Base-by-base conservation (phyloP, 2,329 filamentous ascomycete genomes). In the Diaporthe capsici region DNA sequence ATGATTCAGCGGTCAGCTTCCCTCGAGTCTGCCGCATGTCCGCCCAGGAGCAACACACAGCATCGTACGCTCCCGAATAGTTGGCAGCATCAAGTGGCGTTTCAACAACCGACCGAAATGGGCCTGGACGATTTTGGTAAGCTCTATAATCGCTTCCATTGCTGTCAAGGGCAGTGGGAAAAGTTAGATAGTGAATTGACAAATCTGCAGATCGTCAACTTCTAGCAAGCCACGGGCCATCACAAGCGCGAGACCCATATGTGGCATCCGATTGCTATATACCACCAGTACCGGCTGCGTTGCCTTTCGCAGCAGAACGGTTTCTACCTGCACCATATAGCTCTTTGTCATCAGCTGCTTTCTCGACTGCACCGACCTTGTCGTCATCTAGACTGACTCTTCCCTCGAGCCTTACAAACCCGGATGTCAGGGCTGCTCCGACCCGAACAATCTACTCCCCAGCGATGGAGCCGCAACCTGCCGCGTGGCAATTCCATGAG, bases 171-270 rank as follows among this genome's bases (percentile, higher is more conserved):
- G 7, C 17, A 15, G 8, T 28, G 2, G 8, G 15, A 4, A 4
- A 2, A 12, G 15, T 28, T 3, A 7, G 5, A 39, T 7, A 4
- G 4, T 47, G 4, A 25, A 65, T 42, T 73, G 25, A 73, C 25
- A 55, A 12, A 25, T 20, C n/a, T n/a, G 5, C n/a, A 73, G 71
- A 73, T 57, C 58, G 71, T 44, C 58, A 73, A 34, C 58, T 73
- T 34, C 71, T 57, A 13, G 49, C n/a, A 44, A 20, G 25, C 25
- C 25, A 31, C 20, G 58, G 47, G 22, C 71, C 37, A 3, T 12
- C 39, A 70, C 37, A 42, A 28, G 39, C 37, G 13, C 58, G 58
- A 65, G 47, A 9, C 25, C 20, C 71, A 6, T 63, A 47, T 15
- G 5, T 44, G 28, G 7, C 37, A 22, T 47, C 71, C 20, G 13